A percentile compares a stretch with the other conserved stretches of the same genome.
These are phyloP conservation scores for barley (Hordeum vulgare) DNA, from an alignment of 176 grass and related monocot genomes.

Conservation along the genomic window DNA sequence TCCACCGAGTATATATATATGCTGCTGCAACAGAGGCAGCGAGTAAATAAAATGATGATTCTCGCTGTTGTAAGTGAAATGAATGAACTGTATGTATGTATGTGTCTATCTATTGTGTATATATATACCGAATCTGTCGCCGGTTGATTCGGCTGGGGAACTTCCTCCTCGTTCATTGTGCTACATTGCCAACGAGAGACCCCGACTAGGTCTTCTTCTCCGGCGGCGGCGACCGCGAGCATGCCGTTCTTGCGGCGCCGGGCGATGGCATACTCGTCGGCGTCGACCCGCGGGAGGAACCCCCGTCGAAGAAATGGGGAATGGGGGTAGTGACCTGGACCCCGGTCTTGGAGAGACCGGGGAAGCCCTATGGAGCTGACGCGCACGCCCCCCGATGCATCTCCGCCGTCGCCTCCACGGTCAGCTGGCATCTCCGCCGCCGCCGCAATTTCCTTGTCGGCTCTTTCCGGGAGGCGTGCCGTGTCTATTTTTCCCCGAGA, in stretches of 20 bases:
- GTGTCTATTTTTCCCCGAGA: too few species aligned
- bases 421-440: neutral
- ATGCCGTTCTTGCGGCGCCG: neutral
- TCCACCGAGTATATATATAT: neutral
- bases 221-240: neutral
- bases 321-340: neutral
- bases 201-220: neutral
- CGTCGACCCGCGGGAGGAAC: neutral
- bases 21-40: neutral
- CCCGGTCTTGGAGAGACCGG: neutral
- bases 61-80: neutral
- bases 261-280: neutral
- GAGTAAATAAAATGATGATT: conserved; percentile 3
- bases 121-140: neutral
- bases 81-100: neutral
- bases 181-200: neutral
- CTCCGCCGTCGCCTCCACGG: too few species aligned
- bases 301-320: neutral
- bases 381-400: neutral
- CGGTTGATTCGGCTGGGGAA: neutral
- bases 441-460: neutral
- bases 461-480: too few species aligned
- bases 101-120: neutral
- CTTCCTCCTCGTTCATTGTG: neutral
- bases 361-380: neutral